phyloP scores from a whole-genome alignment of 2,329 filamentous ascomycete genomes.

The Colletotrichum chlorophyti region DNA sequence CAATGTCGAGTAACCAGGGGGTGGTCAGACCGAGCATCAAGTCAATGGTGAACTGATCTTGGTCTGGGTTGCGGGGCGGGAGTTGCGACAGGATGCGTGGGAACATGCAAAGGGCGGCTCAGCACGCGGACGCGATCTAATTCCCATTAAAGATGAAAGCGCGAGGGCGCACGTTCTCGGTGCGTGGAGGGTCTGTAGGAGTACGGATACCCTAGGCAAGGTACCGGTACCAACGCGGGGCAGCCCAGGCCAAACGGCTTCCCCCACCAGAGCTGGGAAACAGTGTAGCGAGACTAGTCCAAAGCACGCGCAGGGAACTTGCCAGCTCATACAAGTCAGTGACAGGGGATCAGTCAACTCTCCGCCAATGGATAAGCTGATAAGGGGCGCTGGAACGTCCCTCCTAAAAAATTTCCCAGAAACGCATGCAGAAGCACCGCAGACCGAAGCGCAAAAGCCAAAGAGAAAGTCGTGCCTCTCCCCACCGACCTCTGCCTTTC shows the following conservation, averaged over 20 bases:
- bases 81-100: too few relatives aligned
- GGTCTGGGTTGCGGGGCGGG: constrained; percentile 8
- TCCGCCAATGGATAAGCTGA: constrained; percentile 27
- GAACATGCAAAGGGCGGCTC: too few relatives aligned
- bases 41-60: too few relatives aligned
- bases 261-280: constrained; percentile 18
- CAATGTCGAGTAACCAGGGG: too few relatives aligned
- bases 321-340: constrained; percentile 1
- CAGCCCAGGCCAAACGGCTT: constrained; percentile 1
- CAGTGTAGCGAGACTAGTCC: background rate
- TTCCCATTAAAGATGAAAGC: constrained; percentile 18
- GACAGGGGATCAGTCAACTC: constrained; percentile 1
- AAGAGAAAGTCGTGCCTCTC: constrained; percentile 8
- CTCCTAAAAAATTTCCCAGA: constrained; percentile 24
- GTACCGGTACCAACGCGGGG: constrained; percentile 14
- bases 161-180: background rate
- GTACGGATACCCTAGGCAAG: background rate
- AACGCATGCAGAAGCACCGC: constrained; percentile 21
- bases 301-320: constrained; percentile 15
- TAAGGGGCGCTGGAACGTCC: constrained; percentile 18
- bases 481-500: background rate
- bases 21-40: too few relatives aligned
- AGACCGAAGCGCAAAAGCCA: constrained; percentile 23
- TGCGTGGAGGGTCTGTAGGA: background rate
- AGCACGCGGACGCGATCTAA: constrained; percentile 14